Base-by-base conservation (phyloP, 257 asterid genomes). In the Forsythia suspensa region DNA sequence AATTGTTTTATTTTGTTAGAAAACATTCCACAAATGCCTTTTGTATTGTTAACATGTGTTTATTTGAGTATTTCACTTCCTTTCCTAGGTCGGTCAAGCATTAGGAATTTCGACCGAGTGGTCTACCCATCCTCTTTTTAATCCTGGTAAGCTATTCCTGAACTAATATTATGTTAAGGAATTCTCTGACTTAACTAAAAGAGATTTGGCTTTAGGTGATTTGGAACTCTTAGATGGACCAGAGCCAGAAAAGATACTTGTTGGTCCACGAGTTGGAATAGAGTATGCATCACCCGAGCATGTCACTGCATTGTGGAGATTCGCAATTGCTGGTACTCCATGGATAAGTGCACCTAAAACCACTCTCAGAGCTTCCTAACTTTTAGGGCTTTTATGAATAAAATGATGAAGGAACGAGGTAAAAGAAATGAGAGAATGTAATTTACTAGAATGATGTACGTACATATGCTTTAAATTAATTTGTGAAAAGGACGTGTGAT, bases 291-390 rank as follows among this genome's bases (percentile, higher is more conserved):
- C 71, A 73, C 94, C 94, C 0, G 96, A 91, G 85, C 95, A 96
- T 80, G 91, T 88, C 43, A 86, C 51, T 68, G 98, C 96, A 38
- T 81, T 81, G 11, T 96, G 99, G 99, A 93, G 97, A 86, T 96
- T 96, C 29, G 98, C 99, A 66, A 79, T 91, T 69, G 92, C 89
- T 10, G 97, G 82, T 82, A 85, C 94, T 21, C 90, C 89, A 10
- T 96, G 99, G 97, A 88, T 96, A 70, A 95, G 97, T 81, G 93
- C 98, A 13, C 98, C 97, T 7, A 96, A 86, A 83, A 91, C 83
- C 73, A 94, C 97, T 11, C 96, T 96, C 63, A 76, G 82, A 52
- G 88, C 89, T 81, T 90, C 83, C 71, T 89, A 76, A 82, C 37
- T 1, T 24, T 24, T 24, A 24, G 24, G 24, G 24, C 24, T 24